phyloP scores from a whole-genome alignment of 1,284 basidiomycete species.

The Apiotrichum mycotoxinovorans region DNA sequence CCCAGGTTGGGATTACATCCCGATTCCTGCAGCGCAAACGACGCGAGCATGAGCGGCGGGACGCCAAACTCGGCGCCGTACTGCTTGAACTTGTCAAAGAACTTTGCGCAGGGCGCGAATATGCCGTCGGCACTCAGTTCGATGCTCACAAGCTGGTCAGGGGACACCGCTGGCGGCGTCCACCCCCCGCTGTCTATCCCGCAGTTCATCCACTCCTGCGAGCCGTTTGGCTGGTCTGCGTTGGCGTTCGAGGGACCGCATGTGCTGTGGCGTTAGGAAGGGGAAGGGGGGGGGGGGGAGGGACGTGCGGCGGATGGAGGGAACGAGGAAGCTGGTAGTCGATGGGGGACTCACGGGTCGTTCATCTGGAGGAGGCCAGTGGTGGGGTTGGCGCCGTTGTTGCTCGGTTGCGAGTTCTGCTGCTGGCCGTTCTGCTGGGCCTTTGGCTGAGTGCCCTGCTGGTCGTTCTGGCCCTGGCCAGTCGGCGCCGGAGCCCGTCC shows the following conservation, averaged over 20 bases:
- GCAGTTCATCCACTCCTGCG: conserved; percentile 73
- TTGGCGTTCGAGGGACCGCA: conserved; percentile 36
- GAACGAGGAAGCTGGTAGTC: no score
- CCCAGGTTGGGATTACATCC: conserved; percentile 70
- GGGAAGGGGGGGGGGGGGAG: no score
- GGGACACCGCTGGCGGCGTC: conserved; percentile 50
- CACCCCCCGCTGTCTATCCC: conserved; percentile 55
- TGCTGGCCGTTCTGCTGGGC: no score
- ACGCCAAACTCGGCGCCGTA: conserved; percentile 51
- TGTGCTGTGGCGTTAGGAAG: not conserved
- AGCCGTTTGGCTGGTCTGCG: conserved; percentile 64
- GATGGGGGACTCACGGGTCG: no score
- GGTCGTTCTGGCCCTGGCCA: no score
- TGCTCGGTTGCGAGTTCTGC: no score
- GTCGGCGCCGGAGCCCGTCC: no score
- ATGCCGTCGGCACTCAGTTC: conserved; percentile 58
- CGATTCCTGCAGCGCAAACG: conserved; percentile 79
- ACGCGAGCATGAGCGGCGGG: conserved; percentile 66
- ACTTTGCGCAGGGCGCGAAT: conserved; percentile 62
- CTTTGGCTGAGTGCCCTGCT: no score
- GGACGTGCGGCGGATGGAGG: no score
- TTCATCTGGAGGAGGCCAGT: no score
- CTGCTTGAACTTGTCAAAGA: conserved; percentile 60
- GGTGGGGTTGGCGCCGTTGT: no score
- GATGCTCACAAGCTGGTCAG: conserved; percentile 56